These are phyloP conservation scores for Venturia oleaginea DNA, from an alignment of 2,329 filamentous ascomycete species.

Conservation along the genomic window DNA sequence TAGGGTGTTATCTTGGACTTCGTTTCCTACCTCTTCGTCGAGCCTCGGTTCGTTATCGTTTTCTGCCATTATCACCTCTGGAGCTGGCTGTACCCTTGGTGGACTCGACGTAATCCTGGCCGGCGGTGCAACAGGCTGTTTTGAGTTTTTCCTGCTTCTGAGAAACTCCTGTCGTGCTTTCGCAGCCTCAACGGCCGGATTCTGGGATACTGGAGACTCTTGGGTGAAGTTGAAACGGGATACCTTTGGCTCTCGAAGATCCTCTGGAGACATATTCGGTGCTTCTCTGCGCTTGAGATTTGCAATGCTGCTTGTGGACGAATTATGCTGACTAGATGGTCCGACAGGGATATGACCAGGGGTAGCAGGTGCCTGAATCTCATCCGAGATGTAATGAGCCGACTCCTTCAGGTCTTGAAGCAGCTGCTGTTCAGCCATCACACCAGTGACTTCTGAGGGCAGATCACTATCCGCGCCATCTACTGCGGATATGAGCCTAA, in stretches of 20 bases:
- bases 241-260: neutral
- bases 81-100: neutral
- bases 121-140: neutral
- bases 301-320: neutral
- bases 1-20: neutral
- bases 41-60: neutral
- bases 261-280: neutral
- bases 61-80: neutral
- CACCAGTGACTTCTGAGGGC: neutral
- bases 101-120: neutral
- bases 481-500: neutral
- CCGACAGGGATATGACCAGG: neutral
- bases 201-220: constrained; percentile 7
- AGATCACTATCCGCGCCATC: constrained; percentile 2
- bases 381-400: neutral
- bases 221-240: constrained; percentile 11
- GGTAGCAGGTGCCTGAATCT: constrained; percentile 1
- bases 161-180: constrained; percentile 5
- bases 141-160: neutral
- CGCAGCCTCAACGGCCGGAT: constrained; percentile 5
- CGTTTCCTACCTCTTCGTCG: neutral
- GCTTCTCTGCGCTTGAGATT: neutral
- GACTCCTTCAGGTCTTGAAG: neutral
- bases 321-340: neutral
- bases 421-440: constrained; percentile 4